phyloP scores from a whole-genome alignment of 768 basidiomycete species.

The Boletales sp. region DNA sequence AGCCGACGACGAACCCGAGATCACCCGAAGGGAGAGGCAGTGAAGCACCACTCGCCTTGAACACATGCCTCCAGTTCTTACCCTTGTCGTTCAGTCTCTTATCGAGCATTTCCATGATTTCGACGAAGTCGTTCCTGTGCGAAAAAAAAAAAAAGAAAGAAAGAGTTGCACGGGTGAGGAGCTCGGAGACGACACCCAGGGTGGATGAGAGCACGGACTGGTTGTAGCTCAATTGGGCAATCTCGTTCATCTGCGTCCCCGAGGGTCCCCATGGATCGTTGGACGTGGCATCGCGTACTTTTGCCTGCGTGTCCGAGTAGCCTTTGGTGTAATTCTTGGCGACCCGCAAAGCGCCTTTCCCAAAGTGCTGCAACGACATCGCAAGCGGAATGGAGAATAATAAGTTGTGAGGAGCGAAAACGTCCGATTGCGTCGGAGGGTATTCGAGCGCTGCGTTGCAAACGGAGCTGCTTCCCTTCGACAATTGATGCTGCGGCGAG shows the following conservation, averaged over 20 bases:
- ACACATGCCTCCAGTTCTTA: slow-evolving; percentile 99
- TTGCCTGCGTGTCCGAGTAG: slow-evolving; percentile 93
- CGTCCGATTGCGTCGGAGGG: background rate
- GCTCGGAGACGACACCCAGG: background rate
- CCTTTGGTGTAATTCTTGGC: slow-evolving; percentile 96
- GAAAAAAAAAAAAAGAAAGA: background rate
- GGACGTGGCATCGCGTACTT: slow-evolving; percentile 93
- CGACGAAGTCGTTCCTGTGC: slow-evolving; percentile 86
- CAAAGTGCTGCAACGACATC: slow-evolving; percentile 72
- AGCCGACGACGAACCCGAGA: slow-evolving; percentile 1
- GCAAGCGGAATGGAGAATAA: background rate
- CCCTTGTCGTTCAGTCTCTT: slow-evolving; percentile 98
- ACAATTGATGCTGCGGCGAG: slow-evolving; percentile 5
- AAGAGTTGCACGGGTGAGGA: background rate
- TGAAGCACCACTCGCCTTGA: slow-evolving; percentile 63
- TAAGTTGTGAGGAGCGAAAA: background rate
- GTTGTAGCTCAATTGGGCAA: slow-evolving; percentile 95
- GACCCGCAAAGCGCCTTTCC: slow-evolving; percentile 80
- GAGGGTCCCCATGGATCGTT: slow-evolving; percentile 99
- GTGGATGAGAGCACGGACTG: slow-evolving; percentile 54
- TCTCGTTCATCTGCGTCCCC: slow-evolving; percentile 98
- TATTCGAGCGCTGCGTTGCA: slow-evolving; percentile 18
- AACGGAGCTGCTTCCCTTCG: slow-evolving; percentile 11
- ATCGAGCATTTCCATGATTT: slow-evolving; percentile 99
- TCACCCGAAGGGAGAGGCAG: background rate